phyloP scores from a whole-genome alignment of 2,329 filamentous ascomycete species.

The Dothideomycetes sp. region DNA sequence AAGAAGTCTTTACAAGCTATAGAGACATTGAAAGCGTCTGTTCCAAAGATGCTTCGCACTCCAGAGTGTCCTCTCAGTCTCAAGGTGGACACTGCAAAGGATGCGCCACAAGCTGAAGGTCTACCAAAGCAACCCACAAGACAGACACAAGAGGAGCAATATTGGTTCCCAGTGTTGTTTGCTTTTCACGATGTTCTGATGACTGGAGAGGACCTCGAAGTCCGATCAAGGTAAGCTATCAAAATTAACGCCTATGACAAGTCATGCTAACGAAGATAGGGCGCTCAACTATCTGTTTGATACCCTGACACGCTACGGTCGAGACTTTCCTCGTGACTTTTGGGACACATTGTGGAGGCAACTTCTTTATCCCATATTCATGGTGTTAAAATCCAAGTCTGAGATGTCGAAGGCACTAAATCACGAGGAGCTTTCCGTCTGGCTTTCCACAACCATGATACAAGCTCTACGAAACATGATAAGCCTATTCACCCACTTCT shows the following conservation, averaged over 20 bases:
- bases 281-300: constrained; percentile 97
- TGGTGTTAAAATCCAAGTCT: constrained; percentile 89
- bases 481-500: constrained; percentile 96
- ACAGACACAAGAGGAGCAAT: constrained; percentile 90
- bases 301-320: constrained; percentile 77
- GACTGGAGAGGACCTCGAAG: constrained; percentile 97
- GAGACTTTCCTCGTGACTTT: constrained; percentile 84
- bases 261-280: constrained; percentile 19
- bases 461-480: constrained; percentile 98
- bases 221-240: constrained; percentile 51
- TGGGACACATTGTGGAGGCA: constrained; percentile 99
- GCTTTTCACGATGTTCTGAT: constrained; percentile 98
- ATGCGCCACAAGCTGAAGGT: constrained; percentile 36
- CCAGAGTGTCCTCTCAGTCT: constrained; percentile 87
- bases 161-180: constrained; percentile 97
- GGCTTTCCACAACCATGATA: constrained; percentile 99
- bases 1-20: constrained; percentile 97
- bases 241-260: neutral
- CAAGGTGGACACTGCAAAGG: constrained; percentile 40
- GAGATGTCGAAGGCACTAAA: constrained; percentile 94
- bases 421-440: constrained; percentile 94
- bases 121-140: constrained; percentile 55
- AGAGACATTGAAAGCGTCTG: constrained; percentile 84
- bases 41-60: constrained; percentile 88
- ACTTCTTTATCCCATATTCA: constrained; percentile 94